A percentile compares a stretch with the other conserved stretches of the same genome.
Conservation (phyloP, 1,284 basidiomycete genomes). For the Coriolopsis trogii region DNA sequence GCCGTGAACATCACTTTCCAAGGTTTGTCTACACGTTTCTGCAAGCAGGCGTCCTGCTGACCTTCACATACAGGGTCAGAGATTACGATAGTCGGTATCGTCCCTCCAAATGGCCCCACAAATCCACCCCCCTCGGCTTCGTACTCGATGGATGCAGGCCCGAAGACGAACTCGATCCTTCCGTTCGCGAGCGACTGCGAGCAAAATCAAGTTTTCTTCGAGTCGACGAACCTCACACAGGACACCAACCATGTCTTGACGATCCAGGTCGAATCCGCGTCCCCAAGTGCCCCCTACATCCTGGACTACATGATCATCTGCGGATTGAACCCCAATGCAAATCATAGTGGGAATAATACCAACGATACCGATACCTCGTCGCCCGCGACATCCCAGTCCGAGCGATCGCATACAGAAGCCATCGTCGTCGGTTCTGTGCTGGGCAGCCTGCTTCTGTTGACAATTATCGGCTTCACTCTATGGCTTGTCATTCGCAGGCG, state of each 20-base stretch:
- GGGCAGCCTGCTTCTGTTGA: conserved; percentile 17
- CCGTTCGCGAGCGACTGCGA: conserved; percentile 37
- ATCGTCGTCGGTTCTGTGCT: conserved; percentile 20
- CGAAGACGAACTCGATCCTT: conserved; percentile 35
- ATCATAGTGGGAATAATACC: too few relatives aligned
- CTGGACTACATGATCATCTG: conserved; percentile 40
- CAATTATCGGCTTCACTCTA: conserved; percentile 14
- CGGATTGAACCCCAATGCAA: too few relatives aligned
- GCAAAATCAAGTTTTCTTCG: conserved; percentile 47
- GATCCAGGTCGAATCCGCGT: conserved; percentile 38
- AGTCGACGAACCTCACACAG: conserved; percentile 31
- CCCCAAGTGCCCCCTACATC: conserved; percentile 38
- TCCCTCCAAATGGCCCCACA: conserved; percentile 38
- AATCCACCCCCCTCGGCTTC: conserved; percentile 24
- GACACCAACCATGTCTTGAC: conserved; percentile 39
- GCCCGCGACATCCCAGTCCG: conserved; percentile 25
- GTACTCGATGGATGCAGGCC: conserved; percentile 41
- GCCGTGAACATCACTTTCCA: not conserved
- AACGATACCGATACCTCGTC: too few relatives aligned
- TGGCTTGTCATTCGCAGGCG: conserved; percentile 16
- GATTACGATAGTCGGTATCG: conserved; percentile 39
- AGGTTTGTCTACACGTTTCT: too few relatives aligned
- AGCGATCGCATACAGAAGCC: not conserved
- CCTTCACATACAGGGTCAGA: too few relatives aligned
- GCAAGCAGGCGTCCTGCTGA: not conserved